Evolutionary conservation across 768 basidiomycete species (phyloP), one percentile per base, ranked within the genome.

Genomic region (Pulveroboletus frians): DNA sequence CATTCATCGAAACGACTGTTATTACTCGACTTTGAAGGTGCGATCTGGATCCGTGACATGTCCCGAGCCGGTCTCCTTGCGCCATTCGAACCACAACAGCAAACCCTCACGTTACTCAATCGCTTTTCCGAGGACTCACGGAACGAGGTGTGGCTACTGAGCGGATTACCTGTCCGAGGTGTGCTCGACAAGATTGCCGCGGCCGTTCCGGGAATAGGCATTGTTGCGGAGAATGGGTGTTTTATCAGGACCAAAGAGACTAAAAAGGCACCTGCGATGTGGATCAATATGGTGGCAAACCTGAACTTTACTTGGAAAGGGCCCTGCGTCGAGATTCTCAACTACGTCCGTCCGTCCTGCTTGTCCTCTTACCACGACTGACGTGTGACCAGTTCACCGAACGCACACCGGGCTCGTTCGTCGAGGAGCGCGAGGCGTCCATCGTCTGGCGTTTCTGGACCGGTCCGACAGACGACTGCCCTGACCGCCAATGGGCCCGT

Each of bases 191-290:
- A 73, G 44, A 69, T 92, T 23, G 79, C 78, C 11, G 74, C 76
- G 49, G 69, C 71, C 52, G 73, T 83, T 10, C 85, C 87, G 1
- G 75, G 74, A 34, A 70, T 92, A 45, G 91, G 91, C 15, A 80
- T 92, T 51, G 83, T 91, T 76, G 88, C 89, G 0, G 92, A 93
- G 72, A 91, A 93, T 51, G 91, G 91, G 2, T 92, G 91, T 63
- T 92, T 82, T 63, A 78, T 92, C 60, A 86, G 81, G 69, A 78
- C 83, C 4, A 73, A 70, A 31, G 62, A 43, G 23, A 60, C 44
- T 29, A 66, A 52, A 52, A 66, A 53, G 55, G 51, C 9, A 61
- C 69, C 14, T 65, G 77, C 41, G 3, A 53, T 23, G 36, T 93
- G 92, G 92, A 76, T 88, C 52, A 85, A 81, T 56, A 86, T 90